A percentile compares a stretch with the other conserved stretches of the same genome.
phyloP scores from a whole-genome alignment of 129 eudicot genomes.

The Pittosporum tobira region DNA sequence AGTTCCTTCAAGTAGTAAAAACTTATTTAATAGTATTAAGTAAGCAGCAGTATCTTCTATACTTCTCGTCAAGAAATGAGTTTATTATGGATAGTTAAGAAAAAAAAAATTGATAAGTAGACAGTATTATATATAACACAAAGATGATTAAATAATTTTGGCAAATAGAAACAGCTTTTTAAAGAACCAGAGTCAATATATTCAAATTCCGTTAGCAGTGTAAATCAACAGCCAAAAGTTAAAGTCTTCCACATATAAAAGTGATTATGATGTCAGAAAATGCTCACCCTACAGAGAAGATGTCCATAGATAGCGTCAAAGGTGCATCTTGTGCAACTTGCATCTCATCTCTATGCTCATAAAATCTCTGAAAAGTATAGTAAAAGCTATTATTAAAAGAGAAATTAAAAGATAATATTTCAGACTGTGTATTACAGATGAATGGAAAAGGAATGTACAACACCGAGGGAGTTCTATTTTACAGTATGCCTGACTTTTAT shows the following conservation, averaged over 20 bases:
- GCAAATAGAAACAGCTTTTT: constrained; percentile 1
- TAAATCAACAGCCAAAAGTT: neutral
- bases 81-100: too few species aligned
- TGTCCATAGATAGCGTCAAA: constrained; percentile 91
- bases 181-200: neutral
- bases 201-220: neutral
- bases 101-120: constrained; percentile 13
- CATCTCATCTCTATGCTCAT: constrained; percentile 92
- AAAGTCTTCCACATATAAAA: neutral
- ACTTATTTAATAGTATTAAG: too few species aligned
- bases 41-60: too few species aligned
- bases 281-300: constrained; percentile 89
- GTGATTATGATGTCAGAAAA: constrained; percentile 3
- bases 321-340: constrained; percentile 80
- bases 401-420: neutral
- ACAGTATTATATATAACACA: too few species aligned
- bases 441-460: neutral
- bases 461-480: too few species aligned
- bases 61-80: too few species aligned
- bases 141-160: too few species aligned
- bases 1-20: too few species aligned
- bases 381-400: neutral
- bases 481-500: too few species aligned
- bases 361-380: constrained; percentile 69
- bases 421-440: neutral